phyloP scores from a whole-genome alignment of 1,284 basidiomycete genomes.

The Ceratobasidium papillatum region DNA sequence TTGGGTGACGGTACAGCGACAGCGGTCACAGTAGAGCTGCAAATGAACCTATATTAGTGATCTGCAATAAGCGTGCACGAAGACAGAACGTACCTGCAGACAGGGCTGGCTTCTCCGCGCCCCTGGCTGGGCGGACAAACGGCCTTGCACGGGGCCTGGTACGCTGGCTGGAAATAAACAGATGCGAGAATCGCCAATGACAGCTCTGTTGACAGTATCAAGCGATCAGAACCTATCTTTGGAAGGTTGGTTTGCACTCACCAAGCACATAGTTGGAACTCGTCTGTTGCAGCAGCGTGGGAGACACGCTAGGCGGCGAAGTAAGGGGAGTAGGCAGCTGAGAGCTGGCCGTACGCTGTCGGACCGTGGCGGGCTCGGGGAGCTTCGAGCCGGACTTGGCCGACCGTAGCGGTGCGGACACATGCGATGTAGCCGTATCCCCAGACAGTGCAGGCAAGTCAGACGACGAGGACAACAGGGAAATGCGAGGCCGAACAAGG shows the following conservation, averaged over 20 bases:
- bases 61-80: background rate
- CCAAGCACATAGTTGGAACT: slow-evolving; percentile 34
- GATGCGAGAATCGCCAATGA: slow-evolving; percentile 29
- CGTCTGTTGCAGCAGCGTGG: slow-evolving; percentile 33
- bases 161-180: slow-evolving; percentile 29
- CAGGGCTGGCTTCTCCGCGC: background rate
- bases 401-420: background rate
- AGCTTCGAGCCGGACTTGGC: background rate
- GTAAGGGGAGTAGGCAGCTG: slow-evolving; percentile 25
- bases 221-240: background rate
- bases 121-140: background rate
- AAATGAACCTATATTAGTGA: slow-evolving; percentile 9
- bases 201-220: slow-evolving; percentile 23
- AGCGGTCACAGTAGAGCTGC: background rate
- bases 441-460: background rate
- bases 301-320: slow-evolving; percentile 26
- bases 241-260: slow-evolving; percentile 16
- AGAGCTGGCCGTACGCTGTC: background rate
- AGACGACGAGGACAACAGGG: background rate
- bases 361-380: background rate
- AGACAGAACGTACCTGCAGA: background rate
- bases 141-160: slow-evolving; percentile 5
- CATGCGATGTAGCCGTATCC: background rate
- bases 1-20: background rate
- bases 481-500: slow-evolving; percentile 15